Conservation (phyloP, 345 rosid genomes). For the Salix dunnii region DNA sequence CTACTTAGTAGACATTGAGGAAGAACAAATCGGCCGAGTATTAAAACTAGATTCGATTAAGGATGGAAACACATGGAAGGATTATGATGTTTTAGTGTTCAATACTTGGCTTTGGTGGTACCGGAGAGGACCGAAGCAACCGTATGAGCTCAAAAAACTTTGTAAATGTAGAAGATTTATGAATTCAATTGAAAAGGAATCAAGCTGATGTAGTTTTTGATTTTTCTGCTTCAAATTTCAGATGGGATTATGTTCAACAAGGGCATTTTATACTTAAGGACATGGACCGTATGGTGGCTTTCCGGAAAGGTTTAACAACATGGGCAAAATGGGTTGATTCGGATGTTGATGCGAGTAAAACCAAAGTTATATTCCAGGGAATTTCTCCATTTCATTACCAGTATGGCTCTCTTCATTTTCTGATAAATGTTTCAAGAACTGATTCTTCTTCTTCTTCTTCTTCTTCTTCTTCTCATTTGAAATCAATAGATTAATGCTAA, state of each 20-base stretch:
- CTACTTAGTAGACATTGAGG: conserved; percentile 49
- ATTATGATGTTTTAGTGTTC: conserved; percentile 50
- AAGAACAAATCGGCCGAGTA: conserved; percentile 45
- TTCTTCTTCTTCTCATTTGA: background rate
- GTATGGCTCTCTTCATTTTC: conserved; percentile 27
- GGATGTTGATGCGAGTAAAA: conserved; percentile 55
- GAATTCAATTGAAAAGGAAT: background rate
- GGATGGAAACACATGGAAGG: conserved; percentile 46
- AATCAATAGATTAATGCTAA: no score
- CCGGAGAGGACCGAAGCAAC: conserved; percentile 50
- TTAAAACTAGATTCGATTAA: conserved; percentile 52
- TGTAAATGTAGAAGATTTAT: background rate
- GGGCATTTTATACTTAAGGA: conserved; percentile 38
- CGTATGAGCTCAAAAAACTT: conserved; percentile 31
- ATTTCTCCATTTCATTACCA: conserved; percentile 77
- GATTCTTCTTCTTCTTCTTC: background rate
- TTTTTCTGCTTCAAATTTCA: conserved; percentile 19
- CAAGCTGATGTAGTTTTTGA: background rate
- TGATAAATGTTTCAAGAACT: background rate
- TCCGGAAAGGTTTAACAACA: conserved; percentile 57
- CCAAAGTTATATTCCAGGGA: conserved; percentile 70
- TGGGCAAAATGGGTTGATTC: conserved; percentile 91
- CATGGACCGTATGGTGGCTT: conserved; percentile 81
- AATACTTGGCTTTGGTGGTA: conserved; percentile 80
- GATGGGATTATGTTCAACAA: conserved; percentile 77